phyloP scores from a whole-genome alignment of 306 rosid species.

The Dalbergia cochinchinensis region DNA sequence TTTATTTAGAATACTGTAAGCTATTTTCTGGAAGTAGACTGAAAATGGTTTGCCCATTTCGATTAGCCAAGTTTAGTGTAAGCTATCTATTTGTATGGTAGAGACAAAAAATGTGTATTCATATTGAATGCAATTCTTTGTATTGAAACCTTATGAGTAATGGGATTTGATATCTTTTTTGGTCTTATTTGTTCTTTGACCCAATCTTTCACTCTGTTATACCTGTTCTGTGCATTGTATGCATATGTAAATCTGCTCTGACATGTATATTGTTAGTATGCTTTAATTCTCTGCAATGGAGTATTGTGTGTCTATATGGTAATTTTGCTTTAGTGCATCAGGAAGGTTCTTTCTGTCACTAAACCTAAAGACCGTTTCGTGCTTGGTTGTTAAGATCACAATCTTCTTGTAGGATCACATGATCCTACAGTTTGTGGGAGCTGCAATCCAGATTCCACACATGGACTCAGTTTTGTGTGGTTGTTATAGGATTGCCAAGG shows the following conservation, averaged over 20 bases:
- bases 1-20: neutral
- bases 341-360: constrained; percentile 21
- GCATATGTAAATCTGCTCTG: constrained; percentile 5
- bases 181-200: constrained; percentile 1
- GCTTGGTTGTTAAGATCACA: neutral
- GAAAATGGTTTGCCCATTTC: neutral
- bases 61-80: neutral
- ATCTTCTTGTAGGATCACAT: neutral
- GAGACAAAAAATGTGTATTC: neutral
- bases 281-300: constrained; percentile 6
- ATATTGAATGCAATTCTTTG: constrained; percentile 11
- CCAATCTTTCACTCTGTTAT: constrained; percentile 11
- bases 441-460: too few relatives aligned
- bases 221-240: neutral
- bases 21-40: neutral
- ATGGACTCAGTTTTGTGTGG: too few relatives aligned
- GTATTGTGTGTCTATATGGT: constrained; percentile 1
- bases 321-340: constrained; percentile 16
- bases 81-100: neutral
- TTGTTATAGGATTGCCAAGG: neutral
- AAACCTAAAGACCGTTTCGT: constrained; percentile 6
- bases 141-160: constrained; percentile 29
- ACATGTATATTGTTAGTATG: constrained; percentile 10
- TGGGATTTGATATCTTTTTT: neutral
- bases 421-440: neutral